Evolutionary conservation across 495 filamentous ascomycete genomes (phyloP).

Genomic region (Pseudotulostoma volvatum): DNA sequence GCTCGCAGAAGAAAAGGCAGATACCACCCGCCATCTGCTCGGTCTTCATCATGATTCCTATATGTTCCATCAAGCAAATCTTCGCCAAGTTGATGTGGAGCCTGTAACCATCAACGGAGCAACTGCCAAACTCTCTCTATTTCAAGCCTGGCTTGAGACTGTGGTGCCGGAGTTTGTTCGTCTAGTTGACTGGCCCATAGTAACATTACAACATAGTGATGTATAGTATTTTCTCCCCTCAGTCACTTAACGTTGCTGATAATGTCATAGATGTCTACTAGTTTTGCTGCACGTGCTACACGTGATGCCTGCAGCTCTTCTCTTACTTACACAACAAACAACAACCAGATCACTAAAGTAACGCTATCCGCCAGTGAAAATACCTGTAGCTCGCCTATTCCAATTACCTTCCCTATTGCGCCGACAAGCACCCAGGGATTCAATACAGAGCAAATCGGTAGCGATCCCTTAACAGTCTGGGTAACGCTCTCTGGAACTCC

Average conservation of each 20-base stretch:
- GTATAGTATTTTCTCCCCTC: conserved; percentile 8
- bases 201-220: conserved; percentile 38
- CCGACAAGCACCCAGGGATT: conserved; percentile 26
- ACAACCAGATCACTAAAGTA: conserved; percentile 31
- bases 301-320: conserved; percentile 38
- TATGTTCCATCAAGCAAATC: conserved; percentile 42
- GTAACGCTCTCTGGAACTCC: conserved; percentile 35
- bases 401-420: conserved; percentile 37
- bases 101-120: conserved; percentile 36
- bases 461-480: conserved; percentile 45
- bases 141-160: conserved; percentile 47
- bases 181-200: conserved; percentile 41
- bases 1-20: conserved; percentile 29
- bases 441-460: conserved; percentile 38
- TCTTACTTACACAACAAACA: conserved; percentile 27
- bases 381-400: conserved; percentile 35
- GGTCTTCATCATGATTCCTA: conserved; percentile 35
- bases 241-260: neutral
- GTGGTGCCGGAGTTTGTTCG: conserved; percentile 39
- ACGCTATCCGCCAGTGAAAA: conserved; percentile 32
- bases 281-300: conserved; percentile 34
- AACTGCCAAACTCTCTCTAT: conserved; percentile 31
- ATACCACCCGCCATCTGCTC: conserved; percentile 39
- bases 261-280: conserved; percentile 24
- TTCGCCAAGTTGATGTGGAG: conserved; percentile 33